phyloP scores from a whole-genome alignment of 2,329 filamentous ascomycete species.

The Mollisiaceae sp. region DNA sequence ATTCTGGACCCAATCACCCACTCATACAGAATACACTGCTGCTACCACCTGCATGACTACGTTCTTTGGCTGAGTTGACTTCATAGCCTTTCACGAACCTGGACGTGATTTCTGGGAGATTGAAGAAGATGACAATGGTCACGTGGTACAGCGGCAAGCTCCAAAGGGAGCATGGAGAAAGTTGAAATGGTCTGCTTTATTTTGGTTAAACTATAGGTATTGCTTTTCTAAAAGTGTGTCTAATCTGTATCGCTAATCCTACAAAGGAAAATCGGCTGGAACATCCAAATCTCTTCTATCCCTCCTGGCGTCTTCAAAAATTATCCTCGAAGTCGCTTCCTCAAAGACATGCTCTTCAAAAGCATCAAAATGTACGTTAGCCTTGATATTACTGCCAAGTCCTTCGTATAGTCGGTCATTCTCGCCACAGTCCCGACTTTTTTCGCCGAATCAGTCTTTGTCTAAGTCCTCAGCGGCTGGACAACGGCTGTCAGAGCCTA shows the following conservation, averaged over 20 bases:
- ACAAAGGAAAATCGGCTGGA: slow-evolving; percentile 10
- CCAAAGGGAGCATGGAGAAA: not conserved
- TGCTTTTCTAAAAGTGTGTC: not conserved
- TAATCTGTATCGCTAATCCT: not conserved
- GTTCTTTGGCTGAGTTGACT: slow-evolving; percentile 5
- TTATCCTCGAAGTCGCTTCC: slow-evolving; percentile 3
- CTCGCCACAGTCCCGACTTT: not conserved
- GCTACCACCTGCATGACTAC: slow-evolving; percentile 1
- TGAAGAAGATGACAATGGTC: not conserved
- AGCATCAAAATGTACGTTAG: not conserved
- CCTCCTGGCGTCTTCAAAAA: not conserved
- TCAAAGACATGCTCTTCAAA: slow-evolving; percentile 1
- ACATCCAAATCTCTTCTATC: slow-evolving; percentile 2
- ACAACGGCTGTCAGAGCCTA: not conserved
- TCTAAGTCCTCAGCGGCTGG: slow-evolving; percentile 1
- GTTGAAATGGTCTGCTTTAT: slow-evolving; percentile 6
- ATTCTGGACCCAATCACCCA: slow-evolving; percentile 2
- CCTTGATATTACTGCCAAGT: not conserved
- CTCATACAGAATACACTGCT: not conserved
- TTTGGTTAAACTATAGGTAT: slow-evolving; percentile 9
- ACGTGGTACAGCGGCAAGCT: not conserved
- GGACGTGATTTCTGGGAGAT: slow-evolving; percentile 6
- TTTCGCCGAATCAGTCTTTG: not conserved
- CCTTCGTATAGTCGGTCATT: not conserved
- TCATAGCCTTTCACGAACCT: slow-evolving; percentile 1